Evolutionary conservation across 225 moss, liverwort and hornwort species (phyloP).

Genomic region (Sphagnum contortum): DNA sequence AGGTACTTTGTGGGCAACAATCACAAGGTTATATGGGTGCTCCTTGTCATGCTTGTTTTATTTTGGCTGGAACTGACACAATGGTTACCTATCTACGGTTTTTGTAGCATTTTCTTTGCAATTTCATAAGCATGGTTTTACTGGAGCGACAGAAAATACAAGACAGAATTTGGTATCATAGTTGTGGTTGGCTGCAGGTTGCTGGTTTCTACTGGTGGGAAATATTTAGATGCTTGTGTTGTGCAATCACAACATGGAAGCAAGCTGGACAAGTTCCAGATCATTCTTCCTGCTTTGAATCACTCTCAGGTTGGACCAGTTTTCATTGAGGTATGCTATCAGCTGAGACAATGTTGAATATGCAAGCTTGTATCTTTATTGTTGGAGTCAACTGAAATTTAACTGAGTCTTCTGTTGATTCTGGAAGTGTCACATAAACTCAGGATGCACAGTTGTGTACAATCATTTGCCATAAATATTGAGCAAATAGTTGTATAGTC

Average conservation of each 20-base stretch:
- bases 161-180: too few species aligned
- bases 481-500: too few species aligned
- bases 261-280: constrained; percentile 27
- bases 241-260: constrained; percentile 23
- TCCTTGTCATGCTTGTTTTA: background rate
- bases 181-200: constrained; percentile 36
- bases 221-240: constrained; percentile 52
- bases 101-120: background rate
- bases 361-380: background rate
- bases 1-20: too few species aligned
- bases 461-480: too few species aligned
- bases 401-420: background rate
- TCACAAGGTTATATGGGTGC: background rate
- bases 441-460: background rate
- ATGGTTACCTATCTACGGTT: background rate
- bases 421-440: constrained; percentile 7
- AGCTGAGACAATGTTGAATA: background rate
- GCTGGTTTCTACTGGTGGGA: constrained; percentile 72
- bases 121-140: background rate
- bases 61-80: background rate
- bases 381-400: background rate
- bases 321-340: constrained; percentile 62
- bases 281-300: constrained; percentile 52
- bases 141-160: background rate
- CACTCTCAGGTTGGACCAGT: constrained; percentile 48